Evolutionary conservation across 2,329 filamentous ascomycete genomes (phyloP), one percentile per base, ranked within the genome.

Genomic region (Thielaviopsis musarum): DNA sequence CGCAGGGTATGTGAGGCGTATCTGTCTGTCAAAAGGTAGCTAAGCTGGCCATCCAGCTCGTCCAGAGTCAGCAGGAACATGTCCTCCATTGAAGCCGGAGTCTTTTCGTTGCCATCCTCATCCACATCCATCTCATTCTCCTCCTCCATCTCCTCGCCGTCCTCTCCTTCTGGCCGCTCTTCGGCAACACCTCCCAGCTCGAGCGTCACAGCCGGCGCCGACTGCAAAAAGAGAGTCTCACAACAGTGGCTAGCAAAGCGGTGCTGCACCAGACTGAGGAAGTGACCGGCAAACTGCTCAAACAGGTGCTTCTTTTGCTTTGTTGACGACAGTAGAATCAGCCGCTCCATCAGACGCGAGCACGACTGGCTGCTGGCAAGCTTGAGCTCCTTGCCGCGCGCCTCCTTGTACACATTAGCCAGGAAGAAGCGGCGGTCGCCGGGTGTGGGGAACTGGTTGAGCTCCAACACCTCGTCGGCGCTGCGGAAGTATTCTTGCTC

Each of bases 191-290:
- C 79, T 64, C 69, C 77, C 70, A 88, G 71, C 70, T 95, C 91
- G 62, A 84, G 76, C 15, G 85, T 86, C 45, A 95, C 87, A 12
- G 86, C 73, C 0, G 87, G 85, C 0, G 91, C 91, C 1, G 88
- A 86, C 64, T 87, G 82, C 55, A 91, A 76, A 70, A 98, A 97
- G 34, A 98, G 78, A 26, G 88, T 88, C 73, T 98, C 93, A 69
- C 91, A 96, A 72, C 91, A 97, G 74, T 98, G 93, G 62, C 91
- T 95, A 5, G 93, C 93, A 67, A 98, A 98, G 19, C 93, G 86
- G 72, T 98, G 93, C 69, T 94, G 91, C 57, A 96, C 84, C 28
- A 98, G 79, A 66, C 91, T 85, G 61, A 91, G 75, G 71, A 97
- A 95, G 71, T 97, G 88, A 38, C 86, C 84, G 21, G 77, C 83